Percentiles rank a stretch among this genome's conserved stretches.
Evolutionary conservation across 495 filamentous ascomycete genomes (phyloP).

Genomic region (Margaritispora aquatica): DNA sequence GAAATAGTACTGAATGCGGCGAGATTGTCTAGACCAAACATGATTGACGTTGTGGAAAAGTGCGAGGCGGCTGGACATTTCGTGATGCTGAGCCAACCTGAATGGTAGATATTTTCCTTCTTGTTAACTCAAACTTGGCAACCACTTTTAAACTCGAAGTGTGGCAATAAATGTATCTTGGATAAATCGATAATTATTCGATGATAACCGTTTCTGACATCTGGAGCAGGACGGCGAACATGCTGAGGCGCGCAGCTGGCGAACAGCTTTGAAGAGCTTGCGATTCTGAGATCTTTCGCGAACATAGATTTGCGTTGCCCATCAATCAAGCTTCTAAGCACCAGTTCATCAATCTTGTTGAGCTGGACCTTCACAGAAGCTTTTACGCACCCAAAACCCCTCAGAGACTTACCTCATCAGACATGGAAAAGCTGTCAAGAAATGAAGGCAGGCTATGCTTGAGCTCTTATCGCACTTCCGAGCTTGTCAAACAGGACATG

Average conservation of each 20-base stretch:
- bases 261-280: constrained; percentile 2
- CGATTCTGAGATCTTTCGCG: not conserved
- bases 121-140: not conserved
- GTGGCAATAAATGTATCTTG: too few relatives aligned
- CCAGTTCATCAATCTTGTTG: too few relatives aligned
- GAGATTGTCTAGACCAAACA: constrained; percentile 11
- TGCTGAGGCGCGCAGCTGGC: constrained; percentile 21
- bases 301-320: not conserved
- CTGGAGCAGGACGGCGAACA: constrained; percentile 11
- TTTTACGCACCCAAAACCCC: too few relatives aligned
- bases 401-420: too few relatives aligned
- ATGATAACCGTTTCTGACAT: not conserved
- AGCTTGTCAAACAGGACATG: not conserved
- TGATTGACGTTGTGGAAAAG: constrained; percentile 17
- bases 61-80: constrained; percentile 15
- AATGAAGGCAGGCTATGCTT: not conserved
- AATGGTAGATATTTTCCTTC: constrained; percentile 5
- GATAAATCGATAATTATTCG: too few relatives aligned
- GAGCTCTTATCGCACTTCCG: not conserved
- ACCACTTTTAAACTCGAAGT: too few relatives aligned
- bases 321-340: too few relatives aligned
- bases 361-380: too few relatives aligned
- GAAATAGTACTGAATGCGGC: constrained; percentile 23
- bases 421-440: not conserved
- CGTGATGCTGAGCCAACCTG: constrained; percentile 19